phyloP scores from a whole-genome alignment of 2,329 filamentous ascomycete species.

The Samsoniella hepiali region DNA sequence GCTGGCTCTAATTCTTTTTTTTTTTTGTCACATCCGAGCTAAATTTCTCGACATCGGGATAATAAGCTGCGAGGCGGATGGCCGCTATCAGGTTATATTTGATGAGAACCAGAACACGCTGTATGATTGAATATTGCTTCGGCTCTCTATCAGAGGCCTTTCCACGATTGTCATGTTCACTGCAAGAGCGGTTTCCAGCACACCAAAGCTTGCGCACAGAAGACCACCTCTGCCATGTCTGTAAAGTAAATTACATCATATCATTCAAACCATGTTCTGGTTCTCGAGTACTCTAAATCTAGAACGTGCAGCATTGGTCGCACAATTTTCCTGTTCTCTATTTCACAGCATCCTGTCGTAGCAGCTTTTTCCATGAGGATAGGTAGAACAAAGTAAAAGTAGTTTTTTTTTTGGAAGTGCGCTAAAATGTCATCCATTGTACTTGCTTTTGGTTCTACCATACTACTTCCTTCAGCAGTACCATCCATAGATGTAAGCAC shows the following conservation, averaged over 20 bases:
- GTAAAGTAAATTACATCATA: not conserved
- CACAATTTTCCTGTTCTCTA: not conserved
- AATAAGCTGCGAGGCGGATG: too few species aligned
- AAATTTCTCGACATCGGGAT: too few species aligned
- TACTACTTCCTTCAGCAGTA: constrained; percentile 46
- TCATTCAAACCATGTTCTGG: constrained; percentile 2
- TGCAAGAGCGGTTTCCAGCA: not conserved
- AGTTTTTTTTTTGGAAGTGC: constrained; percentile 30
- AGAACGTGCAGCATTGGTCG: not conserved
- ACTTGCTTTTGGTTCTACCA: constrained; percentile 48
- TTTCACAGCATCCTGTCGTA: not conserved
- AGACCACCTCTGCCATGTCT: not conserved
- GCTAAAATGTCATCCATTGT: constrained; percentile 43
- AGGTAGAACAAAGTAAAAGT: constrained; percentile 11
- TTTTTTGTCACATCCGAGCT: not conserved
- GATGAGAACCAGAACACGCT: too few species aligned
- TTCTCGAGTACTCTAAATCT: not conserved
- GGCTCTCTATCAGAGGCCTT: too few species aligned
- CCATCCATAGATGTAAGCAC: constrained; percentile 59
- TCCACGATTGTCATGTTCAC: too few species aligned
- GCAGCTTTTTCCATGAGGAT: not conserved
- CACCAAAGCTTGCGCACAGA: not conserved
- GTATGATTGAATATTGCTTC: too few species aligned
- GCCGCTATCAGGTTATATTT: too few species aligned
- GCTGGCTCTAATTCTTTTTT: not conserved